phyloP scores from a whole-genome alignment of 805 yeast genomes.

The Candida xiaguanensis region DNA sequence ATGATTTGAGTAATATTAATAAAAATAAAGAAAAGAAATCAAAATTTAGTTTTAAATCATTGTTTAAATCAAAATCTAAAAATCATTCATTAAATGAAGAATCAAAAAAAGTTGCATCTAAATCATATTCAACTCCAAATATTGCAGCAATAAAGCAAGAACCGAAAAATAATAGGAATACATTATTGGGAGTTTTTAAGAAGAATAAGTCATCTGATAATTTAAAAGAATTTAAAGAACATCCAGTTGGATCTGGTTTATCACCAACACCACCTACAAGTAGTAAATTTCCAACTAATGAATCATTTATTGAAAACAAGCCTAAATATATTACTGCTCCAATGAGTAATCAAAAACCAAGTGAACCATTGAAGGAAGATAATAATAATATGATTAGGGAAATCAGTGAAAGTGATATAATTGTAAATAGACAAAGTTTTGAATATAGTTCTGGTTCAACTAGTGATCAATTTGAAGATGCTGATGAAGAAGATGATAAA shows the following conservation, averaged over 20 bases:
- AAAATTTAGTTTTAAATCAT: slow-evolving; percentile 35
- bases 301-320: neutral
- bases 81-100: slow-evolving; percentile 18
- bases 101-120: slow-evolving; percentile 17
- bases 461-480: slow-evolving; percentile 5
- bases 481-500: slow-evolving; percentile 6
- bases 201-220: slow-evolving; percentile 19
- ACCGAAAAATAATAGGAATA: neutral
- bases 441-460: slow-evolving; percentile 3
- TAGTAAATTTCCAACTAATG: slow-evolving; percentile 2
- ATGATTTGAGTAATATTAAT: slow-evolving; percentile 12
- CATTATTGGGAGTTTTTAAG: slow-evolving; percentile 19
- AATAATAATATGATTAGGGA: slow-evolving; percentile 23
- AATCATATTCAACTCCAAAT: slow-evolving; percentile 31
- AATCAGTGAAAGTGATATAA: slow-evolving; percentile 20
- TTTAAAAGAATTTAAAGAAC: slow-evolving; percentile 10
- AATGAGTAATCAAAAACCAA: no score
- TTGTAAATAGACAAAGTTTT: neutral
- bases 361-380: no score
- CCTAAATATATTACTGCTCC: neutral
- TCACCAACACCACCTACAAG: slow-evolving; percentile 9
- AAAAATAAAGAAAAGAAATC: slow-evolving; percentile 17
- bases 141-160: slow-evolving; percentile 12
- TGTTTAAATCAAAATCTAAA: slow-evolving; percentile 36
- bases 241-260: slow-evolving; percentile 9